These are phyloP conservation scores for Elaeis oleifera DNA, from an alignment of 202 grass and related monocot genomes.

Conservation along the genomic window DNA sequence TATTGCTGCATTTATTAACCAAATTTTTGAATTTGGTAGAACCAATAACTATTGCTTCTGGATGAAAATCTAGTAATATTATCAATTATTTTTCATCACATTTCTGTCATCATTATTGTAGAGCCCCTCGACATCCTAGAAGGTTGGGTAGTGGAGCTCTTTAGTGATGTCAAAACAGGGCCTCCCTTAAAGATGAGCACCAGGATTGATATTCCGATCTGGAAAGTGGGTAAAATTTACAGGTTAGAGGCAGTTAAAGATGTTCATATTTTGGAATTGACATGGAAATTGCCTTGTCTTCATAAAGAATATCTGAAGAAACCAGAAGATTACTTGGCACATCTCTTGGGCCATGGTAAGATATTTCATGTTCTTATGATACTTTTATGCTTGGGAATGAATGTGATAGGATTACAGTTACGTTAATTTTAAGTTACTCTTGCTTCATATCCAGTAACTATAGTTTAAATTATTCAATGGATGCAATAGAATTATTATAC, in stretches of 20 bases:
- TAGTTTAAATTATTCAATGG: too few relatives aligned
- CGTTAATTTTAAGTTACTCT: too few relatives aligned
- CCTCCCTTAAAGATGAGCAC: constrained; percentile 47
- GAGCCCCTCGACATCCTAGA: constrained; percentile 82
- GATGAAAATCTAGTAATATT: too few relatives aligned
- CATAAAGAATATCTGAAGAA: constrained; percentile 93
- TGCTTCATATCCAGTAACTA: too few relatives aligned
- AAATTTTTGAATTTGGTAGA: too few relatives aligned
- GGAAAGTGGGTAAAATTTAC: constrained; percentile 74
- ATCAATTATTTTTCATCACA: neutral
- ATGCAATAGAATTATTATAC: too few relatives aligned
- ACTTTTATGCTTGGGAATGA: too few relatives aligned
- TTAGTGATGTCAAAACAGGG: constrained; percentile 78
- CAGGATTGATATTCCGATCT: constrained; percentile 52
- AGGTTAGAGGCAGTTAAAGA: constrained; percentile 90
- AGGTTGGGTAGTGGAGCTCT: constrained; percentile 76
- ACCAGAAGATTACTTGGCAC: constrained; percentile 80
- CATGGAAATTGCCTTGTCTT: constrained; percentile 94
- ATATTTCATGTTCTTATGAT: too few relatives aligned
- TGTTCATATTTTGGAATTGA: constrained; percentile 59
- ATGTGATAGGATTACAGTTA: too few relatives aligned
- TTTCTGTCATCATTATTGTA: constrained; percentile 31
- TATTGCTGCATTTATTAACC: neutral
- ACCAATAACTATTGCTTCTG: too few relatives aligned
- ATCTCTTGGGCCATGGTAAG: constrained; percentile 93